Percentiles rank a stretch among this genome's conserved stretches.
Evolutionary conservation across 75 land plant species (phyloP).

Genomic region (Sequoiadendron giganteum): DNA sequence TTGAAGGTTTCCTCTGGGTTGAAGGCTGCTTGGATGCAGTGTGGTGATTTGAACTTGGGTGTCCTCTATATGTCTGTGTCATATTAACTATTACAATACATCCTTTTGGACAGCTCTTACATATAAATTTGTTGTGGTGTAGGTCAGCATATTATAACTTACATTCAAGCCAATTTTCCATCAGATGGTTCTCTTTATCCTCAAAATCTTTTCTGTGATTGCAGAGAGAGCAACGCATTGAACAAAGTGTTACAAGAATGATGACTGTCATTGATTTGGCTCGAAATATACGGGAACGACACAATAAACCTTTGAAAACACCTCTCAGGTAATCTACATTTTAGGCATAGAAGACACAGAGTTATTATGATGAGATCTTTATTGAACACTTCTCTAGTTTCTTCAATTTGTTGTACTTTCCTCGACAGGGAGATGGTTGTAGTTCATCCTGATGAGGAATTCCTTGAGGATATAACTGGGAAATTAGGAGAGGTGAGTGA

Average conservation of each 20-base stretch:
- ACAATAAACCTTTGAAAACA: constrained; percentile 90
- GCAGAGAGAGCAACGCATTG: constrained; percentile 87
- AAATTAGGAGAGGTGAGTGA: constrained; percentile 75
- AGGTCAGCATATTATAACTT: not conserved
- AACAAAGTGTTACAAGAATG: constrained; percentile 95
- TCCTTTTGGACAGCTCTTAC: not conserved
- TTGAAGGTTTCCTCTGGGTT: not conserved
- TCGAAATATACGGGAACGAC: constrained; percentile 94
- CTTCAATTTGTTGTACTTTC: not conserved
- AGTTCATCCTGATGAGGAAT: constrained; percentile 87
- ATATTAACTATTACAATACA: not conserved
- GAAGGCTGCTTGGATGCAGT: not conserved
- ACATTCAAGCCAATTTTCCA: not conserved
- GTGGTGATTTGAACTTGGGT: not conserved
- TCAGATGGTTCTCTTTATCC: not conserved
- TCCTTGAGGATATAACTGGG: constrained; percentile 87
- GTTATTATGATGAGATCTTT: not conserved
- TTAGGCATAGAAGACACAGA: not conserved
- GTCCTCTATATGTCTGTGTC: not conserved
- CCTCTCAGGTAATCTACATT: constrained; percentile 62
- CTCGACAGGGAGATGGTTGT: constrained; percentile 88
- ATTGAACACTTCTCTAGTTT: not conserved
- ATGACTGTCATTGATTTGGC: constrained; percentile 97
- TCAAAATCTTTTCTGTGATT: not conserved
- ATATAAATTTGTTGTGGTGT: not conserved